Evolutionary conservation across 1,284 basidiomycete genomes (phyloP), one percentile per base, ranked within the genome.

Genomic region (Lentinula novae-zelandiae): DNA sequence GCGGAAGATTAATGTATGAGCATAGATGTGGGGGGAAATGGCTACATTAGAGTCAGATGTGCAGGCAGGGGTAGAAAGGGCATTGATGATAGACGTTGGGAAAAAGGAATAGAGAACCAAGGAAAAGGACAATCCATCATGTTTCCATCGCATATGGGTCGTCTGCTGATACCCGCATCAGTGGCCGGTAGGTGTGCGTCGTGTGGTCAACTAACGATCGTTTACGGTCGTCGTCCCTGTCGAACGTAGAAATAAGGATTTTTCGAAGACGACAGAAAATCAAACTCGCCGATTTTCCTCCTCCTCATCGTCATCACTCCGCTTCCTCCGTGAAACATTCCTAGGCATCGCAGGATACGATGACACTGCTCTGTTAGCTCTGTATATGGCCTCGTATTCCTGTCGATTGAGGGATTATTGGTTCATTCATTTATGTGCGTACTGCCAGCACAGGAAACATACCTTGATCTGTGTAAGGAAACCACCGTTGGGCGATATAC

Each of bases 361-460:
- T 5, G 82, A 82, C 27, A 90, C 79, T 1, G 87, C 86, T n/a
- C 81, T 75, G 61, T 77, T 84, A 13, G 91, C 91, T 68, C 83
- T 86, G 72, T 92, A 93, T 67, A 96, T 95, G 4, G 92, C 89
- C 72, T 95, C 92, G 66, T 95, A 96, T 76, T 95, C 91, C 90
- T 93, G 67, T 15, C 8, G 39, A 39, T 40, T 10, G 15, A 34
- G 52, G 53, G 50, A 53, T 36, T 34, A 52, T 40, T 31, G 36
- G 33, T 39, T 58, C 20, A 52, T 17, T 15, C 20, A 33, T 34
- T 50, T 9, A 15, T n/a, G 10, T 33, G 12, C 33, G 12, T 13
- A 12, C 15, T 46, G 34, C 33, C 48, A 53, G 60, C 52, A 44
- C 51, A 38, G 40, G 36, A 36, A 15, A 68, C 78, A 36, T 62